A percentile compares a stretch with the other conserved stretches of the same genome.
Conservation (phyloP, 345 rosid species). For the Aquilaria yunnanensis region DNA sequence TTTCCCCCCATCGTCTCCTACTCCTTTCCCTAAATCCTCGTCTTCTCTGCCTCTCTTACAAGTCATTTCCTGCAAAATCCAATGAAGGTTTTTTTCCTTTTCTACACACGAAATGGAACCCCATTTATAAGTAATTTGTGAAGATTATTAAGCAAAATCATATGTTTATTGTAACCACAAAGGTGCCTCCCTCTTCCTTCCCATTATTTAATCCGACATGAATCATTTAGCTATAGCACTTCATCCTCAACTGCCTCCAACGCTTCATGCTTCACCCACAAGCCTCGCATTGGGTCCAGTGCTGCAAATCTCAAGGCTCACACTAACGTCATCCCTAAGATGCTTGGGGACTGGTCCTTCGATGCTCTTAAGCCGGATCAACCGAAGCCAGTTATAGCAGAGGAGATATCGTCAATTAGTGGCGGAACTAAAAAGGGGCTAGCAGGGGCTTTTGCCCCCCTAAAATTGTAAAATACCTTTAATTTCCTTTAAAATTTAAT, state of each 20-base stretch:
- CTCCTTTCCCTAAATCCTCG: too few species aligned
- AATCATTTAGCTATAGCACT: conserved; percentile 44
- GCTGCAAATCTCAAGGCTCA: conserved; percentile 39
- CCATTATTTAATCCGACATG: conserved; percentile 57
- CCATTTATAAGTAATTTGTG: too few species aligned
- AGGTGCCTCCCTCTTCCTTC: conserved; percentile 46
- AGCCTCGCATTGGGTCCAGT: conserved; percentile 7
- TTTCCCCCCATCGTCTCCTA: too few species aligned
- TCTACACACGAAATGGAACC: too few species aligned
- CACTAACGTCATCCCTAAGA: conserved; percentile 52
- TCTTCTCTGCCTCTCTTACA: too few species aligned
- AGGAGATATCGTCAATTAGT: conserved; percentile 33
- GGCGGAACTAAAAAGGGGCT: too few species aligned
- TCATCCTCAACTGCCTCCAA: conserved; percentile 36
- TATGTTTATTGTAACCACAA: conserved; percentile 17
- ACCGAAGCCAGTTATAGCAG: conserved; percentile 41
- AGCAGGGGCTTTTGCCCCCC: too few species aligned
- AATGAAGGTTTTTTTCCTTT: too few species aligned
- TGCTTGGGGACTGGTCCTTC: conserved; percentile 43
- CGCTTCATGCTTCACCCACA: conserved; percentile 16
- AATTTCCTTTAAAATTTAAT: too few species aligned
- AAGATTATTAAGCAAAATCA: too few species aligned
- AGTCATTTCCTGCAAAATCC: too few species aligned
- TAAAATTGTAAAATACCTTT: too few species aligned
- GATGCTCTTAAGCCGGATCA: conserved; percentile 51